A percentile compares a stretch with the other conserved stretches of the same genome.
Conservation (phyloP, 768 basidiomycete species). For the Coprinellus aureogranulatus region DNA sequence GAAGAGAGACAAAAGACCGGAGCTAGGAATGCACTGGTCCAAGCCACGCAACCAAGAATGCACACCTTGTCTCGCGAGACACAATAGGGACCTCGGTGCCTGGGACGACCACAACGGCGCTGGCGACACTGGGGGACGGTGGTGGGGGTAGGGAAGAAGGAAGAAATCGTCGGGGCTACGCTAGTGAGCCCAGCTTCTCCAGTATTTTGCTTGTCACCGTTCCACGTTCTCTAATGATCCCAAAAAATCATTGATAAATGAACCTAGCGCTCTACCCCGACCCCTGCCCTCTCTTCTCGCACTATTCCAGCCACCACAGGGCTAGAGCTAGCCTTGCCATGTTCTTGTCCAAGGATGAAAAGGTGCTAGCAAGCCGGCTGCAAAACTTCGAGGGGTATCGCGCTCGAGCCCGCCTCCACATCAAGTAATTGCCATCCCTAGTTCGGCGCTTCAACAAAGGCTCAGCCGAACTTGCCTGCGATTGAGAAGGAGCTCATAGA, state of each 20-base stretch:
- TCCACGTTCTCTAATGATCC: slow-evolving; percentile 5
- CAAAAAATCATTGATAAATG: not conserved
- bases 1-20: not conserved
- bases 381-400: too few species aligned
- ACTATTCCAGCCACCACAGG: too few species aligned
- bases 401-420: too few species aligned
- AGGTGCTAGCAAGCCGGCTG: too few species aligned
- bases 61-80: not conserved
- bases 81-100: not conserved
- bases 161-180: not conserved
- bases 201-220: slow-evolving; percentile 1
- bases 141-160: not conserved
- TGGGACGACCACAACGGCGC: not conserved
- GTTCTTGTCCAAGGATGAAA: too few species aligned
- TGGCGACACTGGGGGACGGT: not conserved
- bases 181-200: not conserved
- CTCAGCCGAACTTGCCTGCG: too few species aligned
- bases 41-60: not conserved
- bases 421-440: too few species aligned
- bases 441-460: too few species aligned
- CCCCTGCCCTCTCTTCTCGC: too few species aligned
- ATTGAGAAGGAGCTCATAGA: too few species aligned
- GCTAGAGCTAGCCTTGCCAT: too few species aligned
- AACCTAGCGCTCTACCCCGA: not conserved
- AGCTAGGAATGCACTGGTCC: not conserved